Evolutionary conservation across 176 grass and related monocot species (phyloP).

Genomic region (Triticum monococcum): DNA sequence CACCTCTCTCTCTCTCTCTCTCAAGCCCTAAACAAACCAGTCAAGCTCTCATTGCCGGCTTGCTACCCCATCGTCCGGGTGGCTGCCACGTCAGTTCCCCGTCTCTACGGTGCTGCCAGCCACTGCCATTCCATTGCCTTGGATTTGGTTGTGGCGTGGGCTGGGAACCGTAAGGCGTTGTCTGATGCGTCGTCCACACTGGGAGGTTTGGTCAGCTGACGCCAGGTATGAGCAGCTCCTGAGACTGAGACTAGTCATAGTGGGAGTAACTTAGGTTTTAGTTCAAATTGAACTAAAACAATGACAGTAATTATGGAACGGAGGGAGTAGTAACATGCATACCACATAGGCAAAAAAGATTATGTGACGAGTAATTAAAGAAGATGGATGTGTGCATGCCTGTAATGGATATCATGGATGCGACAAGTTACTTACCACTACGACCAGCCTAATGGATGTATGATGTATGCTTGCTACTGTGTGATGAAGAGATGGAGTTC

Average conservation of each 20-base stretch:
- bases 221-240: slow-evolving; percentile 2
- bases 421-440: too few species aligned
- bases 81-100: background rate
- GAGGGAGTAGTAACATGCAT: too few species aligned
- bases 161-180: slow-evolving; percentile 1
- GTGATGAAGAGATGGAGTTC: too few species aligned
- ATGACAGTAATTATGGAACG: too few species aligned
- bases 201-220: background rate
- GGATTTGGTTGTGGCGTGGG: background rate
- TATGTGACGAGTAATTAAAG: too few species aligned
- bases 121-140: background rate
- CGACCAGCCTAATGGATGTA: background rate
- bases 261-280: too few species aligned
- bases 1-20: too few species aligned
- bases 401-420: too few species aligned
- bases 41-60: background rate
- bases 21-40: background rate
- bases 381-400: too few species aligned
- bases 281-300: too few species aligned
- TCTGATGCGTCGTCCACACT: background rate
- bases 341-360: too few species aligned
- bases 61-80: background rate
- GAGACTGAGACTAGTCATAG: background rate
- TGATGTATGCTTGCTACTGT: too few species aligned
- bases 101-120: slow-evolving; percentile 21